These are phyloP conservation scores for Globisporangium takayamanum DNA, from an alignment of 352 stramenopile genomes.

Conservation along the genomic window DNA sequence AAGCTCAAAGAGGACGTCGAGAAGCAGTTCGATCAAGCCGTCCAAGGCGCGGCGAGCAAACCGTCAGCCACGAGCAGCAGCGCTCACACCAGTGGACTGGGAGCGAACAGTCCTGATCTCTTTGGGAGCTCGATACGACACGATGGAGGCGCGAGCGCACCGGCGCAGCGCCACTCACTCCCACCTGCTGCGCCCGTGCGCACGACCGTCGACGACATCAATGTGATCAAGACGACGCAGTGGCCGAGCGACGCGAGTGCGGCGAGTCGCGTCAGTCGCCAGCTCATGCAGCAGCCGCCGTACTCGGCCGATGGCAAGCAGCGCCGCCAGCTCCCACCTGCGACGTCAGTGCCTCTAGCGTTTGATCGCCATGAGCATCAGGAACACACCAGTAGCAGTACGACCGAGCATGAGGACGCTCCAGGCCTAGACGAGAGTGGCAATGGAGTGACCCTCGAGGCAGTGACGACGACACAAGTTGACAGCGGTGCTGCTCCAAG, in stretches of 20 bases:
- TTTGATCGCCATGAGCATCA: too few relatives aligned
- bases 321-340: too few relatives aligned
- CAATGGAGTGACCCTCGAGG: too few relatives aligned
- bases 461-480: too few relatives aligned
- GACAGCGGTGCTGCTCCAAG: too few relatives aligned
- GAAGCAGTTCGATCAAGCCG: constrained; percentile 83
- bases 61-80: constrained; percentile 1
- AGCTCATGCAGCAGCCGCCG: constrained; percentile 16
- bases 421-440: too few relatives aligned
- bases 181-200: neutral
- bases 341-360: neutral
- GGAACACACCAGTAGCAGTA: too few relatives aligned
- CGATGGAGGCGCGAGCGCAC: too few relatives aligned
- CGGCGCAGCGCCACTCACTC: neutral
- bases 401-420: too few relatives aligned
- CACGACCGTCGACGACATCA: constrained; percentile 22
- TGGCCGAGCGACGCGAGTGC: constrained; percentile 5
- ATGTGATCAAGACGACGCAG: constrained; percentile 17
- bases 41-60: constrained; percentile 23
- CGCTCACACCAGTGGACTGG: too few relatives aligned
- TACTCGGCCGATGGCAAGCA: constrained; percentile 20
- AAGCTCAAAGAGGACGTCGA: constrained; percentile 83
- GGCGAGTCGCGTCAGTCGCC: neutral
- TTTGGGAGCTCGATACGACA: constrained; percentile 4
- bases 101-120: constrained; percentile 1